Conservation (phyloP, 179 eudicot genomes). For the Silene noctiflora region DNA sequence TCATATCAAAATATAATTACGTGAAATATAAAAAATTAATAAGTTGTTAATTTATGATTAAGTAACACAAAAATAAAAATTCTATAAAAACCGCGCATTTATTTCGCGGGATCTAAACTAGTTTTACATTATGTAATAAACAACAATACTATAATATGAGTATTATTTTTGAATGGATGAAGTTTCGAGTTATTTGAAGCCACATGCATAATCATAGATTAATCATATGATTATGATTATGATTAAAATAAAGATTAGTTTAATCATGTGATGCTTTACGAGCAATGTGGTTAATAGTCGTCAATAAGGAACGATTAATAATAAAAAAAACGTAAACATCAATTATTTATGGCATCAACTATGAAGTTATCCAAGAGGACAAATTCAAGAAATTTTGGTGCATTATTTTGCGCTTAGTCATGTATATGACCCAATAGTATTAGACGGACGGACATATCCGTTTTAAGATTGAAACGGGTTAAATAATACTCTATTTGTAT, state of each 20-base stretch:
- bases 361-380: conserved; percentile 6
- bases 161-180: not conserved
- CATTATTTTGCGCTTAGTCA: conserved; percentile 2
- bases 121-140: too few relatives aligned
- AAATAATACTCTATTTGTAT: too few relatives aligned
- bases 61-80: too few relatives aligned
- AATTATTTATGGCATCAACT: conserved; percentile 6
- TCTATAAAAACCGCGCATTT: too few relatives aligned
- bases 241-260: not conserved
- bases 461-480: too few relatives aligned
- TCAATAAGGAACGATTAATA: conserved; percentile 4
- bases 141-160: too few relatives aligned
- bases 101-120: too few relatives aligned
- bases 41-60: too few relatives aligned
- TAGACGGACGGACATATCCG: too few relatives aligned
- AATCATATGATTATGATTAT: conserved; percentile 18
- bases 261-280: conserved; percentile 23
- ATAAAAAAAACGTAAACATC: not conserved
- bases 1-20: too few relatives aligned
- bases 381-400: not conserved
- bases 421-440: too few relatives aligned
- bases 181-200: not conserved
- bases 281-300: conserved; percentile 22
- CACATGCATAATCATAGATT: not conserved
- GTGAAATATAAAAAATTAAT: too few relatives aligned